Base-by-base conservation (phyloP, 805 yeast species). In the Teunomyces lycoperdinae region DNA sequence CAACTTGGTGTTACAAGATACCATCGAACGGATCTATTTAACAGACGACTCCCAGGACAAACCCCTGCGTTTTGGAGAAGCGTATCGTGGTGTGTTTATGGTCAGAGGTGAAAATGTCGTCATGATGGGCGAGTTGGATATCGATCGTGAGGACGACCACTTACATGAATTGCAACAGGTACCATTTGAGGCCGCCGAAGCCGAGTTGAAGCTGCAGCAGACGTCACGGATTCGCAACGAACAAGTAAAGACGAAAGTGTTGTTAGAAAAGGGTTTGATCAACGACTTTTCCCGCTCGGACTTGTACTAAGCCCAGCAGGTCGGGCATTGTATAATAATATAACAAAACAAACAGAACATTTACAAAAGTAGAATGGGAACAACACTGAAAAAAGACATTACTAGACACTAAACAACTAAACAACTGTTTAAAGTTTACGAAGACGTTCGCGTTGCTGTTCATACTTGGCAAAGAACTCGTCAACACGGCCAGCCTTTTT, bases 51-150 rank as follows among this genome's bases (percentile, higher is more conserved):
- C 42, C 26, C 33, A 27, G 17, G 11, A 32, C n/a, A 29, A 33
- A 13, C 66, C 65, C 3, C 72, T 70, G 35, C 61, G 78, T 52
- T 92, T 83, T 62, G 96, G 87, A 7, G 96, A 92, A 64, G 73
- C 71, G n/a, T 75, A 76, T 44, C 78, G 86, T 45, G 97, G 96
- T 8, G 87, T 89, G 44, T 85, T 84, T 62, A 79, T 94, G 71
- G 85, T 94, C 35, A 85, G 99, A 68, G 99, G 99, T 52, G 99
- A 94, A 66, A 92, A 92, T 59, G 94, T 94, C 7, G 94, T 91
- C 8, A 80, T 91, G 83, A 66, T 94, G 63, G 99, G 98, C 16
- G 97, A 92, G 64, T 79, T 92, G 52, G 97, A 91, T 66, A 86
- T 89, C 52, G 96, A 89, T 61, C 79, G 73, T 52, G 96, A 90